Percentiles rank a stretch among this genome's conserved stretches.
phyloP scores from a whole-genome alignment of 177 flowering plant species.

The Vitis hybrid region DNA sequence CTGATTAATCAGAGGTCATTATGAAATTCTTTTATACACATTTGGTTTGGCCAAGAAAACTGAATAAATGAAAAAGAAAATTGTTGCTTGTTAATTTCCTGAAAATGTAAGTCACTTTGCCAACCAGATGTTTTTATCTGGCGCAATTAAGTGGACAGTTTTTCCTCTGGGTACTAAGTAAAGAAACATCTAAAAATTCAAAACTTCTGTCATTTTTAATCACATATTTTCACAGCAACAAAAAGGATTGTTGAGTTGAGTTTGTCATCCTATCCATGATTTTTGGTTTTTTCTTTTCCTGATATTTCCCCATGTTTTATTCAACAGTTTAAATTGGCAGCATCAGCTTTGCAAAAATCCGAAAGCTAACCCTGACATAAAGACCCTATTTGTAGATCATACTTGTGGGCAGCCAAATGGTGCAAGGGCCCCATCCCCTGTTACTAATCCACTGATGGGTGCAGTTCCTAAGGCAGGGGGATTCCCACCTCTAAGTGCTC shows the following conservation, averaged over 20 bases:
- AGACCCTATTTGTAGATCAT: constrained; percentile 67
- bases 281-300: neutral
- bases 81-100: neutral
- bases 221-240: too few relatives aligned
- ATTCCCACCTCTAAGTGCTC: constrained; percentile 53
- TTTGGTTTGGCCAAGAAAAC: too few relatives aligned
- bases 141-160: too few relatives aligned
- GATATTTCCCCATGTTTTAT: neutral
- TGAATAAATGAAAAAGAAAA: too few relatives aligned
- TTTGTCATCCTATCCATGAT: neutral
- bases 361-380: constrained; percentile 64
- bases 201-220: too few relatives aligned
- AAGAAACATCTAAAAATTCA: too few relatives aligned
- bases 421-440: constrained; percentile 67
- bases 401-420: constrained; percentile 67
- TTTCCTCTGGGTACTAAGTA: too few relatives aligned
- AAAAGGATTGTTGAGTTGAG: too few relatives aligned
- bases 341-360: constrained; percentile 75
- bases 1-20: constrained; percentile 50
- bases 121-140: too few relatives aligned
- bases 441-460: constrained; percentile 55
- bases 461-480: constrained; percentile 49
- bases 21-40: too few relatives aligned
- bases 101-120: too few relatives aligned
- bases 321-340: constrained; percentile 69